Evolutionary conservation across 164 flowering plant species (phyloP).

Genomic region (Vitis cinerea): DNA sequence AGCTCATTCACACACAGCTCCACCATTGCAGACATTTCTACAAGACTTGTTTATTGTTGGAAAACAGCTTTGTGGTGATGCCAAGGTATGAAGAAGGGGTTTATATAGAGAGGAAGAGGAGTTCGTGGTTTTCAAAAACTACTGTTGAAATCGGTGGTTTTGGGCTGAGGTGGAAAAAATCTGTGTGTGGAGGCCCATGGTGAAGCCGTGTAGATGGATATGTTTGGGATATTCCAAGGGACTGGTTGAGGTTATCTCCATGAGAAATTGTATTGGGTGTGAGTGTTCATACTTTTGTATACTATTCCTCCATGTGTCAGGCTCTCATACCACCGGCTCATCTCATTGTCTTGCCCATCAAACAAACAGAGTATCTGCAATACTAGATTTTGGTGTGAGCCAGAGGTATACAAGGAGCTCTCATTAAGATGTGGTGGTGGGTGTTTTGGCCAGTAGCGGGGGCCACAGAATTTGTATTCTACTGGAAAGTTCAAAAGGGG

Average conservation of each 20-base stretch:
- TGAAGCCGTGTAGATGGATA: neutral
- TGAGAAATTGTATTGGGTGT: neutral
- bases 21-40: slow-evolving; percentile 44
- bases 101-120: slow-evolving; percentile 10
- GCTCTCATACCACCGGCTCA: too few relatives aligned
- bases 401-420: too few relatives aligned
- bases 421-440: neutral
- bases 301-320: too few relatives aligned
- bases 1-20: slow-evolving; percentile 41
- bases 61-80: neutral
- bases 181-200: slow-evolving; percentile 14
- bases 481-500: too few relatives aligned
- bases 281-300: too few relatives aligned
- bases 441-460: neutral
- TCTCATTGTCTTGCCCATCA: too few relatives aligned
- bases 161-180: neutral
- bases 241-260: neutral
- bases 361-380: too few relatives aligned
- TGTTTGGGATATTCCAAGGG: slow-evolving; percentile 5
- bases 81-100: neutral
- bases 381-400: too few relatives aligned
- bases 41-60: neutral
- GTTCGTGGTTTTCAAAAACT: neutral
- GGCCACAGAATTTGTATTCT: neutral
- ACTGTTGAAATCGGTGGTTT: neutral